Conservation (phyloP, 345 rosid species). For the Trapa bicornis region DNA sequence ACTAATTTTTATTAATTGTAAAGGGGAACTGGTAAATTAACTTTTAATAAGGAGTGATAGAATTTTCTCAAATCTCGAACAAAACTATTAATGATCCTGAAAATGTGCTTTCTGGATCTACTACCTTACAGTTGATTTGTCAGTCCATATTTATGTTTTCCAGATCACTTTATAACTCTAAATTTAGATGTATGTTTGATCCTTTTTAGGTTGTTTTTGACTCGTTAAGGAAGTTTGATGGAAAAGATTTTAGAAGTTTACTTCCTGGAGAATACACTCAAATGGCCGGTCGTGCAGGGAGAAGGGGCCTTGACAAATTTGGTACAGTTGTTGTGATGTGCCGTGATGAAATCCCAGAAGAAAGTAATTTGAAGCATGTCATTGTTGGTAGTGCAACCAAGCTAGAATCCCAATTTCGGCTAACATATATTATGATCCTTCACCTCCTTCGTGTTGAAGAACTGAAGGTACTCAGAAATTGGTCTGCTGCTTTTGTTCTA, state of each 20-base stretch:
- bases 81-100: neutral
- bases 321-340: slow-evolving; percentile 93
- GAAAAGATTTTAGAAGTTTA: slow-evolving; percentile 70
- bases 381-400: slow-evolving; percentile 78
- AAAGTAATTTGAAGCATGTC: slow-evolving; percentile 41
- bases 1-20: neutral
- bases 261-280: slow-evolving; percentile 99
- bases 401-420: slow-evolving; percentile 86
- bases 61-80: neutral
- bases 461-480: slow-evolving; percentile 51
- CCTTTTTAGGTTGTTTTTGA: slow-evolving; percentile 76
- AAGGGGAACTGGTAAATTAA: neutral
- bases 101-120: neutral
- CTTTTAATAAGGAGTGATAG: neutral
- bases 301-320: slow-evolving; percentile 92
- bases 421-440: slow-evolving; percentile 91
- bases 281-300: slow-evolving; percentile 99
- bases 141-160: neutral
- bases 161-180: neutral
- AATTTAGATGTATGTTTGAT: slow-evolving; percentile 11
- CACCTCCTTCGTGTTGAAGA: slow-evolving; percentile 99
- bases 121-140: neutral
- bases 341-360: slow-evolving; percentile 89
- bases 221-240: slow-evolving; percentile 83
- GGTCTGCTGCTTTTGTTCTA: neutral